Evolutionary conservation across 2,329 filamentous ascomycete genomes (phyloP).

Genomic region (Macroventuria anomochaeta): DNA sequence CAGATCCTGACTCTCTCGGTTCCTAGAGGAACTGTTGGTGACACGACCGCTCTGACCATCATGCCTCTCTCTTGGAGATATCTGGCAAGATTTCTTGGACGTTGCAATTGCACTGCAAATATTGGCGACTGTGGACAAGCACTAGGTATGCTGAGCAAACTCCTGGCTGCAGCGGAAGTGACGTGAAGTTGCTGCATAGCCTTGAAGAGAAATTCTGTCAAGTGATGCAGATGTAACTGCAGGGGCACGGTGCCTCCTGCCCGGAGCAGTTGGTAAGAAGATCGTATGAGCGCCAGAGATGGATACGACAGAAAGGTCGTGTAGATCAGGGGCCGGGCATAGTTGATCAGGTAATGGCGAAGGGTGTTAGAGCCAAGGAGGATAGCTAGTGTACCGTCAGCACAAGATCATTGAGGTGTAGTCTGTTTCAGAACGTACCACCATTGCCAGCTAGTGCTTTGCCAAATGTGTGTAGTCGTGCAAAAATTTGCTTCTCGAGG

Average conservation of each 20-base stretch:
- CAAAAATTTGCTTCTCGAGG: constrained; percentile 63
- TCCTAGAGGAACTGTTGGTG: constrained; percentile 52
- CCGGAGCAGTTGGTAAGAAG: constrained; percentile 38
- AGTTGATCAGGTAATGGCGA: constrained; percentile 47
- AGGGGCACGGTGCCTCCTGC: constrained; percentile 28
- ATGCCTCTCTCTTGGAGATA: constrained; percentile 39
- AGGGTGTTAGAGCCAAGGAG: constrained; percentile 40
- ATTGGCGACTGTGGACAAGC: constrained; percentile 42
- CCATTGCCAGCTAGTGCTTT: constrained; percentile 73
- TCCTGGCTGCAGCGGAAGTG: constrained; percentile 17
- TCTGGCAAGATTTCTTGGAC: constrained; percentile 37
- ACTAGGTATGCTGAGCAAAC: constrained; percentile 29
- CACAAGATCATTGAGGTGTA: neutral
- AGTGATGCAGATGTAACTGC: constrained; percentile 32
- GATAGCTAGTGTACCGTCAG: constrained; percentile 29
- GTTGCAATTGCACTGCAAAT: constrained; percentile 40
- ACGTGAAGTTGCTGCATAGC: constrained; percentile 22
- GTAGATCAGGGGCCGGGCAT: constrained; percentile 51
- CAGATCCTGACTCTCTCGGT: constrained; percentile 50
- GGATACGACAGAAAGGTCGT: constrained; percentile 53
- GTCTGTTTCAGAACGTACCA: constrained; percentile 57
- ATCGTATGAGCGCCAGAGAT: constrained; percentile 50
- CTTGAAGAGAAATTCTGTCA: constrained; percentile 32
- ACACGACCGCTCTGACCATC: constrained; percentile 48
- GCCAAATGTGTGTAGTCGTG: constrained; percentile 69